phyloP scores from a whole-genome alignment of 2,329 filamentous ascomycete genomes.

The Aureobasidium sp. region DNA sequence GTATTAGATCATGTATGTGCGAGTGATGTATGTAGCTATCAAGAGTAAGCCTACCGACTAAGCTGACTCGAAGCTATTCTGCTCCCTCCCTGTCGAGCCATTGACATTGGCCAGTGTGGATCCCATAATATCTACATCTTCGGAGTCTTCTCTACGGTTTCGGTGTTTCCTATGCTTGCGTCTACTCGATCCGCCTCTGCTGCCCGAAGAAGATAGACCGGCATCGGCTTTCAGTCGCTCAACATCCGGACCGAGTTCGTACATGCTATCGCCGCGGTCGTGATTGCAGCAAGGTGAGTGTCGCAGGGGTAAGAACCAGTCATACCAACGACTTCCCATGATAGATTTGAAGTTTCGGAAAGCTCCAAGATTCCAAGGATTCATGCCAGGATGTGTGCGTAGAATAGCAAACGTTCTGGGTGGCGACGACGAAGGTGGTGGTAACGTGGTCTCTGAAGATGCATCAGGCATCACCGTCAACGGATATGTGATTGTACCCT shows the following conservation, averaged over 20 bases:
- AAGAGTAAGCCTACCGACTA: background rate
- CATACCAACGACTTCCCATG: slow-evolving; percentile 62
- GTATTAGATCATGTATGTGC: slow-evolving; percentile 1
- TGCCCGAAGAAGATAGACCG: slow-evolving; percentile 14
- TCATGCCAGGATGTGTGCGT: slow-evolving; percentile 63
- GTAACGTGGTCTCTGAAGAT: slow-evolving; percentile 24
- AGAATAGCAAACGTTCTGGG: slow-evolving; percentile 70
- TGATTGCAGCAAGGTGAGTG: slow-evolving; percentile 67
- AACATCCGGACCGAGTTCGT: slow-evolving; percentile 28
- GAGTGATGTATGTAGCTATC: background rate
- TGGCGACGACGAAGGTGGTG: slow-evolving; percentile 16
- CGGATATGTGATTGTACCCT: slow-evolving; percentile 51
- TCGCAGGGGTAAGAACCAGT: slow-evolving; percentile 75
- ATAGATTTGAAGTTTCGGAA: slow-evolving; percentile 67
- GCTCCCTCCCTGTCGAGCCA: background rate
- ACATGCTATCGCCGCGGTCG: slow-evolving; percentile 24
- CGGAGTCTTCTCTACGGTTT: background rate
- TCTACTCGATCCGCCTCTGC: background rate
- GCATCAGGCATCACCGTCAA: slow-evolving; percentile 28
- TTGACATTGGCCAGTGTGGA: slow-evolving; percentile 9
- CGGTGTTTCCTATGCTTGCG: background rate
- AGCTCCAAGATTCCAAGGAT: slow-evolving; percentile 72
- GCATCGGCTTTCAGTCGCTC: slow-evolving; percentile 26
- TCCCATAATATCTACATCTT: slow-evolving; percentile 5
- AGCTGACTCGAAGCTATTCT: background rate